Evolutionary conservation across 2,329 filamentous ascomycete genomes (phyloP), one percentile per base, ranked within the genome.

Genomic region (Sphaerulina populicola): DNA sequence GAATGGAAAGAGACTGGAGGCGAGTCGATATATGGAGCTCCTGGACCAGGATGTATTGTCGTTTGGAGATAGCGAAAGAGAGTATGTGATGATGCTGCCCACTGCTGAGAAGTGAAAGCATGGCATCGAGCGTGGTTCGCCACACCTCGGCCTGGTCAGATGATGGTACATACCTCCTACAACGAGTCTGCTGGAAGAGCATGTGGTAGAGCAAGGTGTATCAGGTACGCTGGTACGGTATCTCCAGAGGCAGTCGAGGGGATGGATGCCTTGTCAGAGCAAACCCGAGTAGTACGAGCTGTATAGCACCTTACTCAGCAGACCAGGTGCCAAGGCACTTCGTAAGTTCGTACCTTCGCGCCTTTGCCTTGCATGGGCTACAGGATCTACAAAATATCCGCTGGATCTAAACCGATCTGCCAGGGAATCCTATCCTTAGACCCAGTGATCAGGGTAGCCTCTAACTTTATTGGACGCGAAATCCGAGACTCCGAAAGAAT

Each of bases 61-160:
- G 64, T 94, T 98, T 71, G 93, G 90, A 8, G 77, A 86, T 53
- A 95, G 88, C 66, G 85, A 86, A 53, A 80, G 89, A 62, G 93
- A 98, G 70, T 98, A 97, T 68, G 88, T 98, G n/a, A 69, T 97
- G 53, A 93, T 97, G 87, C 77, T 96, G 52, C 78, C 80, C 29
- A 39, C 44, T 3, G 56, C 49, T 11, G 55, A 59, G 15, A 55
- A 51, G 33, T 54, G 31, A 36, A 15, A 12, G 2, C 14, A 8
- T 38, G 10, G 14, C 30, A 12, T 33, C 30, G 11, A 33, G 5
- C 18, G 18, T 18, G 18, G 18, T 18, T 18, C 18, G 18, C 18
- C 18, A 18, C 18, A 18, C 4, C 18, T 18, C 18, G 18, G 18
- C 18, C 18, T 18, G 18, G 18, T 18, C 18, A 18, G 18, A 18